Percentiles rank a stretch among this genome's conserved stretches.
Evolutionary conservation across 495 filamentous ascomycete genomes (phyloP).

Genomic region (Daldinia grandis): DNA sequence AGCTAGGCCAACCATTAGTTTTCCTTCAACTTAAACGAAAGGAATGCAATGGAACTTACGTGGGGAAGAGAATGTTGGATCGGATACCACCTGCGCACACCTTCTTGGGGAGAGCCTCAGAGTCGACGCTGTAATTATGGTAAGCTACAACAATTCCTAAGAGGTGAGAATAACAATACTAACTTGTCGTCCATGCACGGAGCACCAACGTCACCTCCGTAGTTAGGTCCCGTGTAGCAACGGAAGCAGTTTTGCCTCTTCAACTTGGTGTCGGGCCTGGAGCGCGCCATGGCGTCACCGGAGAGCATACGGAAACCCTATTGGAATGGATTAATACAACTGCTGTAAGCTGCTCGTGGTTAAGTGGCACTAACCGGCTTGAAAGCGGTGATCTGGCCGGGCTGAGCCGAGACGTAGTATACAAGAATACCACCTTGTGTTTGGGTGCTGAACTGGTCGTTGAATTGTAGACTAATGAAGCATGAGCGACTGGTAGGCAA

Average conservation of each 20-base stretch:
- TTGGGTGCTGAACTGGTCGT: constrained; percentile 59
- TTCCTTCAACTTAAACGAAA: not conserved
- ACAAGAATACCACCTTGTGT: constrained; percentile 59
- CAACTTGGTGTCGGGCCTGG: constrained; percentile 47
- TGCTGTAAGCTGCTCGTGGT: not conserved
- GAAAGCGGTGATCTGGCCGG: constrained; percentile 62
- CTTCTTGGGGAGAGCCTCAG: constrained; percentile 52
- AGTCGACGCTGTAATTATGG: constrained; percentile 46
- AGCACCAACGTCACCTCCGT: constrained; percentile 54
- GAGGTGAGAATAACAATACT: not conserved
- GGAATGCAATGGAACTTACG: constrained; percentile 40
- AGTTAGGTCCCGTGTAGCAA: constrained; percentile 61
- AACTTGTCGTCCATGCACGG: constrained; percentile 53
- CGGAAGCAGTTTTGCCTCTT: constrained; percentile 58
- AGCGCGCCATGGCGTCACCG: constrained; percentile 56
- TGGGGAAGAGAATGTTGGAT: constrained; percentile 62
- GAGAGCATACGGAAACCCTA: constrained; percentile 64
- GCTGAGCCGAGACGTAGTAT: constrained; percentile 63
- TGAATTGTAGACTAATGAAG: constrained; percentile 50
- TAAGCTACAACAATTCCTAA: constrained; percentile 6
- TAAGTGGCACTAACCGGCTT: constrained; percentile 51
- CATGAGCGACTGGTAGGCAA: not conserved
- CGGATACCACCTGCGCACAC: constrained; percentile 58
- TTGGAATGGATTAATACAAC: not conserved
- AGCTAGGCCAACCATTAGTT: constrained; percentile 42